Evolutionary conservation across 306 rosid species (phyloP), one percentile per base, ranked within the genome.

Genomic region (Rubus idaeus): DNA sequence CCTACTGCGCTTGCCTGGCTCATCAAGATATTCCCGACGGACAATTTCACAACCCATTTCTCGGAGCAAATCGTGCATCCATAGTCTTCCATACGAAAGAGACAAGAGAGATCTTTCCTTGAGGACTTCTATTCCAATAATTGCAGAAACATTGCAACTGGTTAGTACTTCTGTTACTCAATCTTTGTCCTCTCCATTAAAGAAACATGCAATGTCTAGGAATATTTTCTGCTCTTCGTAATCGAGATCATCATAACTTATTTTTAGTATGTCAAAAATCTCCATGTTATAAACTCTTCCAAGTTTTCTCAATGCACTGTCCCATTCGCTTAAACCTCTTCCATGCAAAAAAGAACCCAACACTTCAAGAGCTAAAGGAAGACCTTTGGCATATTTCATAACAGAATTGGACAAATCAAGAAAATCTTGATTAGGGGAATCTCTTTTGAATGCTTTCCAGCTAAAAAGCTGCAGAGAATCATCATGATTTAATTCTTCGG

Each of bases 11-110:
- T 26, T 70, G 44, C 73, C 64, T 0, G 63, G 81, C 11, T 70
- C 64, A 0, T 78, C 3, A 0, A 75, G 80, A 30, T 42, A 78
- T n/a, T 78, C 45, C 39, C 9, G 8, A 2, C 45, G 42, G n/a
- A 78, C 81, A 39, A 78, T 61, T 20, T 37, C 51, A 5, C 40
- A 63, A 37, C 81, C 76, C 81, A 70, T 78, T 60, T 78, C 42
- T 70, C 60, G 76, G 9, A 78, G 72, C 76, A 60, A 70, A 60
- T 78, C 76, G 16, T 78, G 81, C 81, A 78, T 70, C 57, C 52
- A 21, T 45, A 78, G 11, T n/a, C 16, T 46, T 0, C 53, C 76
- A 47, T 78, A 8, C 4, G 53, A 64, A 11, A 65, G 1, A 21
- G 42, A 37, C 4, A 78, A 8, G 2, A 78, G 63, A 70, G 76